These are phyloP conservation scores for Yarrowia bubula DNA, from an alignment of 805 yeast genomes.

Conservation along the genomic window DNA sequence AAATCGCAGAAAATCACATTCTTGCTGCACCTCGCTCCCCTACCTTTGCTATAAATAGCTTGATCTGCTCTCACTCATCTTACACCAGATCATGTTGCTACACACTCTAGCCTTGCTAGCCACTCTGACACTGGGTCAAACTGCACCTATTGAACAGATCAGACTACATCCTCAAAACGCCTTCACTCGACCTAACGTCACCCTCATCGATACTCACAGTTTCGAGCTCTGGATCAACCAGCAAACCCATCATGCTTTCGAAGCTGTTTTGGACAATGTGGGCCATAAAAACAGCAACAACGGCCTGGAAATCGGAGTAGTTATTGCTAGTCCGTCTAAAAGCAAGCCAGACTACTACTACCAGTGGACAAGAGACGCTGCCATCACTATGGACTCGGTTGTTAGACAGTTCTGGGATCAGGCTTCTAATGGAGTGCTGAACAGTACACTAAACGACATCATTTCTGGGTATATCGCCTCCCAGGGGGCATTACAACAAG, in stretches of 20 bases:
- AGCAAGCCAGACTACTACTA: slow-evolving; percentile 73
- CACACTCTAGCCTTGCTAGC: neutral
- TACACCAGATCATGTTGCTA: neutral
- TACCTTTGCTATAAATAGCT: neutral
- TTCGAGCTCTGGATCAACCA: slow-evolving; percentile 4
- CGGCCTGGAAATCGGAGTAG: neutral
- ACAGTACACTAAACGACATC: slow-evolving; percentile 34
- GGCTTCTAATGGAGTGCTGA: slow-evolving; percentile 29
- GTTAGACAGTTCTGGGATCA: slow-evolving; percentile 53
- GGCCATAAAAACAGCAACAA: neutral
- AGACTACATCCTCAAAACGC: neutral
- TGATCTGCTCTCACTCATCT: neutral
- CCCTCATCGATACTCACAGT: slow-evolving; percentile 2
- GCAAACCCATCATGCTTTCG: slow-evolving; percentile 13
- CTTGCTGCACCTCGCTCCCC: neutral
- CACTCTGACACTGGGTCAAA: neutral
- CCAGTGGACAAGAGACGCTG: slow-evolving; percentile 91
- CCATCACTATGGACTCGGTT: slow-evolving; percentile 61
- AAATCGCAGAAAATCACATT: neutral
- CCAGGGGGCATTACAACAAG: slow-evolving; percentile 59
- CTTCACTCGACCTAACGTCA: neutral
- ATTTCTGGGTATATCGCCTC: slow-evolving; percentile 64
- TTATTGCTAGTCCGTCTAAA: slow-evolving; percentile 72
- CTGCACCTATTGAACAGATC: neutral
- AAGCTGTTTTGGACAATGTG: slow-evolving; percentile 1